Evolutionary conservation across 2,329 filamentous ascomycete genomes (phyloP).

Genomic region (Graphium sp.): DNA sequence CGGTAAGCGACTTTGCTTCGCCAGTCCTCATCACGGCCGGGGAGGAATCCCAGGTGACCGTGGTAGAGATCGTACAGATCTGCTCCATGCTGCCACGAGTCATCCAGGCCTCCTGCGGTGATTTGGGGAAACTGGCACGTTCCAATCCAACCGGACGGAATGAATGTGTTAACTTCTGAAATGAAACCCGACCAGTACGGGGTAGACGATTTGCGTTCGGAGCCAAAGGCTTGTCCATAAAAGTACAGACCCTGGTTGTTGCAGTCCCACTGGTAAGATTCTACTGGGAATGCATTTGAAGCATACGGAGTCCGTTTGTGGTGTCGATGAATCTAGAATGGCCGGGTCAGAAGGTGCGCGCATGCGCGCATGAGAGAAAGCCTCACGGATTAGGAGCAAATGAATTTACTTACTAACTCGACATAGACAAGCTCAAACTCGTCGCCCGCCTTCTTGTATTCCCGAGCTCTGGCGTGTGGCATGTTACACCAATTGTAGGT

Average conservation of each 20-base stretch:
- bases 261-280: conserved; percentile 59
- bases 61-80: conserved; percentile 66
- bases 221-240: conserved; percentile 48
- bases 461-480: conserved; percentile 56
- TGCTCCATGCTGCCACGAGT: conserved; percentile 60
- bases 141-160: conserved; percentile 49
- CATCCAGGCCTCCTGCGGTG: conserved; percentile 51
- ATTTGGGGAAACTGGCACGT: conserved; percentile 73
- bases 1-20: conserved; percentile 38
- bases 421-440: conserved; percentile 58
- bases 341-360: neutral
- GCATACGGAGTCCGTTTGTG: conserved; percentile 75
- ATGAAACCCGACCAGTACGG: conserved; percentile 52
- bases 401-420: conserved; percentile 40
- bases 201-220: no score
- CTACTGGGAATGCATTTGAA: conserved; percentile 58
- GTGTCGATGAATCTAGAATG: conserved; percentile 53
- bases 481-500: conserved; percentile 77
- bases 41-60: conserved; percentile 50
- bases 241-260: conserved; percentile 53
- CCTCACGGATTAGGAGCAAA: no score
- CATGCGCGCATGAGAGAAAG: neutral
- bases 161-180: conserved; percentile 48
- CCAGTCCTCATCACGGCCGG: conserved; percentile 23
- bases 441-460: conserved; percentile 38